Conservation (phyloP, 345 rosid species). For the Syzygium aromaticum region DNA sequence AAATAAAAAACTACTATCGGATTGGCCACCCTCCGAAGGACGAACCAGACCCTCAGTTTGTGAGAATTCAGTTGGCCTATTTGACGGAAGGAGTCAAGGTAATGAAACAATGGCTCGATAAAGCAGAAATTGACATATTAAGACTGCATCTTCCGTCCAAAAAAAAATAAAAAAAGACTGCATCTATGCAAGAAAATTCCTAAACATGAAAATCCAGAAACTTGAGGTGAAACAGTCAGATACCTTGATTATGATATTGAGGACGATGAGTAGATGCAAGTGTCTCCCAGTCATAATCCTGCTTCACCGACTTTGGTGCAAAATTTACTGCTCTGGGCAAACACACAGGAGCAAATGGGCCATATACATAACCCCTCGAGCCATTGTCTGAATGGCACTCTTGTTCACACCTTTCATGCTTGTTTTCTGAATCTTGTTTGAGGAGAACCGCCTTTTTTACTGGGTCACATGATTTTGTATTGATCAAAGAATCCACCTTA, state of each 20-base stretch:
- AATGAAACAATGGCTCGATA: neutral
- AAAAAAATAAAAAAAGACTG: neutral
- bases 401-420: conserved; percentile 4
- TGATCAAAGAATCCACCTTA: conserved; percentile 16
- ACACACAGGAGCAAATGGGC: conserved; percentile 41
- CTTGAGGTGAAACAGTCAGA: neutral
- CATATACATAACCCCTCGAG: conserved; percentile 35
- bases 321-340: conserved; percentile 2
- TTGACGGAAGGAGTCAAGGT: neutral
- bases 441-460: conserved; percentile 12
- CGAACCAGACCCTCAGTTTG: neutral
- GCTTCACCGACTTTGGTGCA: conserved; percentile 16
- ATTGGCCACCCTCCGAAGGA: neutral
- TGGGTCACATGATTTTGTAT: conserved; percentile 15
- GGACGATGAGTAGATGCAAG: conserved; percentile 44
- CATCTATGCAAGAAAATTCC: neutral
- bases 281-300: conserved; percentile 32
- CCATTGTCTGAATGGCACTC: conserved; percentile 16
- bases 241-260: conserved; percentile 64
- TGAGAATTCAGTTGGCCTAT: neutral
- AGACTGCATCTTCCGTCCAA: too few relatives aligned
- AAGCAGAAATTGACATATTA: neutral
- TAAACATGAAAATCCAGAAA: neutral
- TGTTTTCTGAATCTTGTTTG: conserved; percentile 13
- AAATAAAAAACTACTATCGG: neutral